A percentile compares a stretch with the other conserved stretches of the same genome.
phyloP scores from a whole-genome alignment of 306 rosid species.

The Astragalus membranaceus region DNA sequence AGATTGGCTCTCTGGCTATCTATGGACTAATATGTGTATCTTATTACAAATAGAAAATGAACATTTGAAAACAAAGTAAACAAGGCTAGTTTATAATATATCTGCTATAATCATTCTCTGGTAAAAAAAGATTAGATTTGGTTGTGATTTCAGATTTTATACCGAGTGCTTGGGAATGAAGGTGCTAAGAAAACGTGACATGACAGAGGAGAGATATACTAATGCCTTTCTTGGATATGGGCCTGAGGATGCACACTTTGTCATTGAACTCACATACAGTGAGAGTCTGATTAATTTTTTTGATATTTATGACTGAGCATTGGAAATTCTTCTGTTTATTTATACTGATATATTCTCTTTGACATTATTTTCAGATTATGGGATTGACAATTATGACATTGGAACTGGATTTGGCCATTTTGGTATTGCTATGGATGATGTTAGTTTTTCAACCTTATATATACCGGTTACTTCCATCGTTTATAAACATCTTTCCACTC shows the following conservation, averaged over 20 bases:
- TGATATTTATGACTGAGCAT: slow-evolving; percentile 3
- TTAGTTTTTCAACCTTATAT: slow-evolving; percentile 35
- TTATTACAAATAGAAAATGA: too few species aligned
- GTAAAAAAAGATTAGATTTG: background rate
- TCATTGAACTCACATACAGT: slow-evolving; percentile 85
- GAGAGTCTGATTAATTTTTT: slow-evolving; percentile 21
- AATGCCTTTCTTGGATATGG: slow-evolving; percentile 90
- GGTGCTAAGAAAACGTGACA: slow-evolving; percentile 73
- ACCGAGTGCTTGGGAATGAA: slow-evolving; percentile 84
- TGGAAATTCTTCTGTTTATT: background rate
- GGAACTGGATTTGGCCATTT: slow-evolving; percentile 81
- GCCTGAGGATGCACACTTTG: slow-evolving; percentile 83
- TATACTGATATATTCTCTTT: slow-evolving; percentile 21
- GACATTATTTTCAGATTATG: slow-evolving; percentile 58
- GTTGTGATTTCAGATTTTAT: slow-evolving; percentile 65
- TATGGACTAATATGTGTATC: too few species aligned
- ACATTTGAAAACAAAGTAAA: too few species aligned
- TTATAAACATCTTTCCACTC: slow-evolving; percentile 4
- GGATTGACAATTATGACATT: slow-evolving; percentile 71
- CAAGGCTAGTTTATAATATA: too few species aligned
- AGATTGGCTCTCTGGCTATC: too few species aligned
- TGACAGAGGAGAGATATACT: slow-evolving; percentile 76
- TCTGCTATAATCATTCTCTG: background rate
- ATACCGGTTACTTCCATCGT: background rate
- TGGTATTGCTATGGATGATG: slow-evolving; percentile 93